Percentiles rank a stretch among this genome's conserved stretches.
These are phyloP conservation scores for Aschersonia sp. DNA, from an alignment of 2,329 filamentous ascomycete species.

Conservation along the genomic window DNA sequence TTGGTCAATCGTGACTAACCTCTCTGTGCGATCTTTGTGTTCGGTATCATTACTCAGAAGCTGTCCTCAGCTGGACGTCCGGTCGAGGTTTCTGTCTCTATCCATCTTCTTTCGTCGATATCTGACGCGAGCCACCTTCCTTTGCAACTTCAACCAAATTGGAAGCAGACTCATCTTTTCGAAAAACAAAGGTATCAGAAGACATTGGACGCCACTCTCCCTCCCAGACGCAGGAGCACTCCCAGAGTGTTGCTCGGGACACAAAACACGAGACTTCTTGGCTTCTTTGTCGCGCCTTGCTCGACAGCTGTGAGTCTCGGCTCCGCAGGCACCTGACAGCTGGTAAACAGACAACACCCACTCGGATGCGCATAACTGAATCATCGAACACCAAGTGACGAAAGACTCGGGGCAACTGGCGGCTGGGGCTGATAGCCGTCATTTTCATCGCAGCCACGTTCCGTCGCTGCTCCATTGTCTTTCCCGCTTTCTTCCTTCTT, in stretches of 20 bases:
- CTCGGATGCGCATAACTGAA: neutral
- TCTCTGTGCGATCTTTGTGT: neutral
- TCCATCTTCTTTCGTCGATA: neutral
- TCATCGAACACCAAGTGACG: slow-evolving; percentile 1
- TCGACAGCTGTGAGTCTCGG: slow-evolving; percentile 1
- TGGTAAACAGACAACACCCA: neutral
- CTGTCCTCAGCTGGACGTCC: neutral
- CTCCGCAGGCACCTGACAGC: neutral
- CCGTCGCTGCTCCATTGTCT: slow-evolving; percentile 6
- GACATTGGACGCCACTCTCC: too few relatives aligned
- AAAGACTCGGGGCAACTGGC: slow-evolving; percentile 3
- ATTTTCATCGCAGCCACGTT: slow-evolving; percentile 3
- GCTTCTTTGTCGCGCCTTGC: neutral
- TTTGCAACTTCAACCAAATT: neutral
- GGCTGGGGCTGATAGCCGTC: neutral
- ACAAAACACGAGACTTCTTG: neutral
- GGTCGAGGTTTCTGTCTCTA: neutral
- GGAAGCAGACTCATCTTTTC: neutral
- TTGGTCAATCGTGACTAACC: neutral
- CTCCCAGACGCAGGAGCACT: too few relatives aligned
- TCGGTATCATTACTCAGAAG: neutral
- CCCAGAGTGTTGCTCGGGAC: too few relatives aligned
- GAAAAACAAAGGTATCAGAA: too few relatives aligned
- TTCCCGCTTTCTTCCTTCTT: slow-evolving; percentile 2
- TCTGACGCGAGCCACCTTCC: neutral